These are phyloP conservation scores for Flaveria sonorensis DNA, from an alignment of 129 eudicot genomes.

Conservation along the genomic window DNA sequence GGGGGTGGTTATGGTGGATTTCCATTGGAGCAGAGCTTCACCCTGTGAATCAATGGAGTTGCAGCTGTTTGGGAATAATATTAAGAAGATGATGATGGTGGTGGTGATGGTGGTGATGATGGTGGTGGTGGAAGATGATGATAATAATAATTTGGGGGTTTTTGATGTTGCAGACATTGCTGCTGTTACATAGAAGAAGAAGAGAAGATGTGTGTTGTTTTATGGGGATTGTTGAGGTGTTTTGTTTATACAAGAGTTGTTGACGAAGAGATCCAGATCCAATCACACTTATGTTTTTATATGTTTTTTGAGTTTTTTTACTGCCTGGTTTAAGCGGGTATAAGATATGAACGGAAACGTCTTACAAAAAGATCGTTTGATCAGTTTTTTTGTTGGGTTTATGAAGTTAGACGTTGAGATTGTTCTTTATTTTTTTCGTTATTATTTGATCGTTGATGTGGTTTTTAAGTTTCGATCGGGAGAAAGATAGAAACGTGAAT, in stretches of 20 bases:
- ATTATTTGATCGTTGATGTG: too few species aligned
- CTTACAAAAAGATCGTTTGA: too few species aligned
- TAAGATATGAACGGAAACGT: too few species aligned
- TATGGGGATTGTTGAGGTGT: conserved; percentile 84
- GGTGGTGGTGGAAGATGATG: conserved; percentile 12
- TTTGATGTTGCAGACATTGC: conserved; percentile 63
- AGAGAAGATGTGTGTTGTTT: conserved; percentile 20
- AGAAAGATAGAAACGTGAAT: too few species aligned
- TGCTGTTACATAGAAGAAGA: neutral
- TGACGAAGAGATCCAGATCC: conserved; percentile 76
- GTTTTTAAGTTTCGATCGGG: too few species aligned
- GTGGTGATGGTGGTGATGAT: conserved; percentile 19
- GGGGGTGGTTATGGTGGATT: conserved; percentile 55
- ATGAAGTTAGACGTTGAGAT: too few species aligned
- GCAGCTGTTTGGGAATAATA: conserved; percentile 14
- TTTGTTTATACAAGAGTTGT: conserved; percentile 77
- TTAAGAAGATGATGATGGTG: conserved; percentile 17
- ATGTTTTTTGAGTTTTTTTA: neutral
- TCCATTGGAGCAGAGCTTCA: conserved; percentile 84
- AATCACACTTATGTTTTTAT: conserved; percentile 41
- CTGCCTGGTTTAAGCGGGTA: neutral
- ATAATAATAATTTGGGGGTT: conserved; percentile 22
- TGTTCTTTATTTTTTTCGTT: too few species aligned
- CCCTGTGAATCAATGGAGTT: conserved; percentile 76
- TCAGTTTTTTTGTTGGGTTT: too few species aligned